Percentiles rank a stretch among this genome's conserved stretches.
These are phyloP conservation scores for Rhamnella rubrinervis DNA, from an alignment of 331 rosid genomes.

Conservation along the genomic window DNA sequence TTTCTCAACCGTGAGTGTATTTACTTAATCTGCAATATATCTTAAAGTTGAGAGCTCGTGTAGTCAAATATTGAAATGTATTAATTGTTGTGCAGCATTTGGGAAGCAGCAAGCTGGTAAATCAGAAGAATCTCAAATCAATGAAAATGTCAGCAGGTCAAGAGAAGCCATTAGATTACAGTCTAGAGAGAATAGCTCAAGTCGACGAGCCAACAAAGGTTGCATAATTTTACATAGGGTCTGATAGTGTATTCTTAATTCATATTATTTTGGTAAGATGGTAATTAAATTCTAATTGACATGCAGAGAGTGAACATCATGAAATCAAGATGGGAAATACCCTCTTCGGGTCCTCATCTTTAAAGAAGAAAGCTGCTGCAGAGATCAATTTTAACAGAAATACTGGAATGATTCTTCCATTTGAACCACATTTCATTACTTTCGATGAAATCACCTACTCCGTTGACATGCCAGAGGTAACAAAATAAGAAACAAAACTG, in stretches of 20 bases:
- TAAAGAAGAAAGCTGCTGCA: no score
- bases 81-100: constrained; percentile 31
- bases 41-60: not conserved
- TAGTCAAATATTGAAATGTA: not conserved
- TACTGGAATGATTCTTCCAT: constrained; percentile 66
- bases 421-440: constrained; percentile 53
- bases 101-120: constrained; percentile 34
- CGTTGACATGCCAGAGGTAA: constrained; percentile 68
- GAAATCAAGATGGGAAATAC: not conserved
- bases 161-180: not conserved
- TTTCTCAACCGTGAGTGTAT: constrained; percentile 47
- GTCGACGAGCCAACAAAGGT: no score
- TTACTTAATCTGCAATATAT: not conserved
- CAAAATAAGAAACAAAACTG: not conserved
- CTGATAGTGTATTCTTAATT: no score
- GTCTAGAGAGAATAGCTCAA: not conserved
- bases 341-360: not conserved
- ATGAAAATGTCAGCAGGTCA: constrained; percentile 12
- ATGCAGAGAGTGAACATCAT: not conserved
- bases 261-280: no score
- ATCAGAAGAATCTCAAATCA: constrained; percentile 31
- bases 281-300: no score
- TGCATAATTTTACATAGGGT: no score
- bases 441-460: constrained; percentile 60
- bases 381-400: not conserved